Evolutionary conservation across 768 basidiomycete genomes (phyloP).

Genomic region (Amanita brunnescens): DNA sequence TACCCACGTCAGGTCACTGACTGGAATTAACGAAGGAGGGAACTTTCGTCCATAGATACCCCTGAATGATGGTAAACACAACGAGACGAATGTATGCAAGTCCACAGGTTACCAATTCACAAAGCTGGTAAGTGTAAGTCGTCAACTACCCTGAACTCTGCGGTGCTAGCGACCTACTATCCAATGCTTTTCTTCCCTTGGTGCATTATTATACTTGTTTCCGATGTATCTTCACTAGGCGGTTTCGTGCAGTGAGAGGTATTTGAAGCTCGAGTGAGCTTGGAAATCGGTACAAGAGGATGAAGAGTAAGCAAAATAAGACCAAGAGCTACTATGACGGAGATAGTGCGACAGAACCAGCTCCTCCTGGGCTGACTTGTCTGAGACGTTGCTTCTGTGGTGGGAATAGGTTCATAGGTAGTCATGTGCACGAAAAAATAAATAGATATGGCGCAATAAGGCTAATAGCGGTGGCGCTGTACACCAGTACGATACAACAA

Average conservation of each 20-base stretch:
- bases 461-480: background rate
- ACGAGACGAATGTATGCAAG: background rate
- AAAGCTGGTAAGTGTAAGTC: constrained; percentile 37
- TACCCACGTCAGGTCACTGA: constrained; percentile 74
- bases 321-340: background rate
- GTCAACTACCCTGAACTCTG: background rate
- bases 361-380: background rate
- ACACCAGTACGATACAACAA: background rate
- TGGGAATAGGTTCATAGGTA: background rate
- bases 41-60: constrained; percentile 94
- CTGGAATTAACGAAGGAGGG: constrained; percentile 79
- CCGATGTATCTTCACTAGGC: background rate
- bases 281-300: background rate
- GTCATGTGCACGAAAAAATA: background rate
- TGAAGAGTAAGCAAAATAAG: background rate
- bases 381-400: background rate
- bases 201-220: constrained; percentile 22
- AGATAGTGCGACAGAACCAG: background rate
- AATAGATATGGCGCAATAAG: background rate
- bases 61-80: constrained; percentile 33
- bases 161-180: constrained; percentile 46
- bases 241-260: background rate
- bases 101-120: constrained; percentile 55
- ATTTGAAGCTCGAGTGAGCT: background rate
- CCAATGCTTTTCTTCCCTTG: constrained; percentile 68